Evolutionary conservation across 106 monocot genomes (phyloP).

Genomic region (Chionographis japonica): DNA sequence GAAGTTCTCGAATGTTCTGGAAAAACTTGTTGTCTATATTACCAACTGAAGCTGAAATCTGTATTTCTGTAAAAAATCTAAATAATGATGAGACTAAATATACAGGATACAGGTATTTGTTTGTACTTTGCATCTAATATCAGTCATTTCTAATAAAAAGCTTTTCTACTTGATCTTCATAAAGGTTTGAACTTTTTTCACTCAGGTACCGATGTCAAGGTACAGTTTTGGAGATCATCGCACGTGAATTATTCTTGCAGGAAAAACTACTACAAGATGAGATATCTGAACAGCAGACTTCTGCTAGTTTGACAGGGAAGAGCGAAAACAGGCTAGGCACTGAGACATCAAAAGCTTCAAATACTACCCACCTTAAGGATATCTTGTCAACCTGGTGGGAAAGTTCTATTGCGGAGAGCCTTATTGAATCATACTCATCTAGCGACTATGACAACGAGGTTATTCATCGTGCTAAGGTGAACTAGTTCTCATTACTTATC

Average conservation of each 20-base stretch:
- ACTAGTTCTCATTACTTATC: background rate
- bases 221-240: constrained; percentile 59
- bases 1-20: constrained; percentile 57
- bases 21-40: constrained; percentile 34
- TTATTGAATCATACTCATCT: constrained; percentile 47
- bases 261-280: constrained; percentile 33
- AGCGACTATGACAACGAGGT: constrained; percentile 31
- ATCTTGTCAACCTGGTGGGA: constrained; percentile 47
- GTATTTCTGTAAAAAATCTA: constrained; percentile 16
- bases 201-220: constrained; percentile 64
- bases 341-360: constrained; percentile 10
- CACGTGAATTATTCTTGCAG: constrained; percentile 64
- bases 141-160: too few relatives aligned
- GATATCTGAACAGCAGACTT: constrained; percentile 11
- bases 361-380: constrained; percentile 12
- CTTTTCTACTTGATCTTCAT: background rate
- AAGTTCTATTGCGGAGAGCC: constrained; percentile 24
- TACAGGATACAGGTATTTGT: constrained; percentile 42
- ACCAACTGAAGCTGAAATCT: constrained; percentile 8
- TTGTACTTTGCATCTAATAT: background rate
- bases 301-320: constrained; percentile 10
- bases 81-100: constrained; percentile 19
- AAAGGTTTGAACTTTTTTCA: constrained; percentile 4
- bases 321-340: background rate
- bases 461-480: constrained; percentile 56